A percentile compares a stretch with the other conserved stretches of the same genome.
These are phyloP conservation scores for Chaetomium tenue DNA, from an alignment of 495 filamentous ascomycete species.

Conservation along the genomic window DNA sequence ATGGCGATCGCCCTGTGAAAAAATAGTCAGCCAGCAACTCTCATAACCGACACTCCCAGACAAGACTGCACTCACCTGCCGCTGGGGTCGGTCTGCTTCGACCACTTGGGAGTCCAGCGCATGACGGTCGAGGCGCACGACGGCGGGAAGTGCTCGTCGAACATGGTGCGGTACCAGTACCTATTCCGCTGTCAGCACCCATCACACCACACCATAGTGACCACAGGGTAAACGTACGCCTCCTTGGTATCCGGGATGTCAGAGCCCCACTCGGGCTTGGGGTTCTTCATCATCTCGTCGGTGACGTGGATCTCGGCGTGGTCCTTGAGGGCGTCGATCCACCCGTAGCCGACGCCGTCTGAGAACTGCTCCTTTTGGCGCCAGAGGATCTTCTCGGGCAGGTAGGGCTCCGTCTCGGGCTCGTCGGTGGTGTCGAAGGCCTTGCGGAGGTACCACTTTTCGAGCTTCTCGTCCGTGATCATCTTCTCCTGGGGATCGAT, in stretches of 20 bases:
- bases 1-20: slow-evolving; percentile 61
- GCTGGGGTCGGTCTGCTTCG: slow-evolving; percentile 89
- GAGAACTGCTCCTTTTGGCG: slow-evolving; percentile 99
- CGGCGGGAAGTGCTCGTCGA: slow-evolving; percentile 95
- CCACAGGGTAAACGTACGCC: slow-evolving; percentile 57
- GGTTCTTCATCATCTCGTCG: slow-evolving; percentile 95
- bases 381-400: slow-evolving; percentile 94
- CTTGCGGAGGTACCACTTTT: slow-evolving; percentile 97
- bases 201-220: background rate
- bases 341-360: slow-evolving; percentile 97
- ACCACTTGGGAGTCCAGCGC: slow-evolving; percentile 98
- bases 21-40: slow-evolving; percentile 16
- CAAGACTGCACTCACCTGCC: slow-evolving; percentile 64
- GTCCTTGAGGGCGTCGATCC: slow-evolving; percentile 97
- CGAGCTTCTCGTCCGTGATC: slow-evolving; percentile 85
- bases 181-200: slow-evolving; percentile 33
- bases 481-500: slow-evolving; percentile 93
- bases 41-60: background rate
- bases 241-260: slow-evolving; percentile 96
- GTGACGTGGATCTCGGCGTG: slow-evolving; percentile 82
- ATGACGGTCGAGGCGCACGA: slow-evolving; percentile 89
- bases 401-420: slow-evolving; percentile 73
- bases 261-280: slow-evolving; percentile 87
- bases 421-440: slow-evolving; percentile 92
- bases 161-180: slow-evolving; percentile 98